Base-by-base conservation (phyloP, 2,329 filamentous ascomycete genomes). In the Colletotrichum acutatum region DNA sequence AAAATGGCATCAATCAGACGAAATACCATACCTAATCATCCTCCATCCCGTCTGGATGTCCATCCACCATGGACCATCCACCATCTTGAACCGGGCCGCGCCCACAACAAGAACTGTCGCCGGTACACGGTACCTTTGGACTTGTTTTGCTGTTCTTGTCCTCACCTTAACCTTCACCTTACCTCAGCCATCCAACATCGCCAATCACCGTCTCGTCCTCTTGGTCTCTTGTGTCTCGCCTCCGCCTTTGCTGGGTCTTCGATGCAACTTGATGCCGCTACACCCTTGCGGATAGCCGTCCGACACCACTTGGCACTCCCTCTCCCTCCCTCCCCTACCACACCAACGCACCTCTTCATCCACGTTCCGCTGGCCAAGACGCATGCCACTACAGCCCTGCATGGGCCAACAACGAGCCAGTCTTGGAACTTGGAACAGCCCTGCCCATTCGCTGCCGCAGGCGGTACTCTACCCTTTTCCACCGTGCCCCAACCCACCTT, bases 351-450 rank as follows among this genome's bases (percentile, higher is more conserved):
- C 32, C 60, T 53, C 60, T 30, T 37, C 52, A 26, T 60, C 56
- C 62, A 72, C 60, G 60, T 70, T 62, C 71, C 66, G 37, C 71
- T 60, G 28, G 66, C 71, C 66, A 72, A 72, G 71, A 65, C 67
- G 66, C 66, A 70, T 72, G 56, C 71, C 66, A 66, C 60, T 73
- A 67, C 67, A 73, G 71, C 71, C 67, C 71, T 71, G 71, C 66
- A 71, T 73, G 71, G 71, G 57, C 71, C 71, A 73, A 61, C 66
- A 61, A 54, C 70, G 59, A 60, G 46, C 62, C 32, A 37, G 66
- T 46, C 66, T 73, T 73, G 66, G 71, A 73, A 71, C 66, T 65
- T 73, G 71, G 71, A 71, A 73, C 34, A 71, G 60, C 66, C 71
- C 70, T 70, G 71, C 66, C 66, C 66, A 70, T 64, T 72, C 70